A percentile compares a stretch with the other conserved stretches of the same genome.
These are phyloP conservation scores for Suillus luteus DNA, from an alignment of 768 basidiomycete genomes.

Conservation along the genomic window DNA sequence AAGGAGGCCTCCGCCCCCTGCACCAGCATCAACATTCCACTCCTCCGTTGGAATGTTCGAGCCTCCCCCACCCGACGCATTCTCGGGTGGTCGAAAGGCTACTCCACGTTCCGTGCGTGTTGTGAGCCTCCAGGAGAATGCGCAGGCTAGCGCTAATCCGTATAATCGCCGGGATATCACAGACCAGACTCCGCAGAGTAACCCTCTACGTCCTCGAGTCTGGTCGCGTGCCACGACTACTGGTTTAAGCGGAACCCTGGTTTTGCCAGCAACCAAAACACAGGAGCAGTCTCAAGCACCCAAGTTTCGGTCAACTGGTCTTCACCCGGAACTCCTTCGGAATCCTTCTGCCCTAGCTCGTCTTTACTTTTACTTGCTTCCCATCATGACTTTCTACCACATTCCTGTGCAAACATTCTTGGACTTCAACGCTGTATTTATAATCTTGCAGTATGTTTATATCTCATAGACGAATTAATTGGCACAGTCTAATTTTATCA, in stretches of 20 bases:
- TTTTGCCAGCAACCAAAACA: slow-evolving; percentile 39
- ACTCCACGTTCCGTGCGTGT: slow-evolving; percentile 83
- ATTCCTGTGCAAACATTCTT: slow-evolving; percentile 80
- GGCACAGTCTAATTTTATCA: slow-evolving; percentile 1
- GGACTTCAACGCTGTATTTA: slow-evolving; percentile 87
- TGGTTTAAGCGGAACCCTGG: slow-evolving; percentile 43
- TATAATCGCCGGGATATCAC: slow-evolving; percentile 44
- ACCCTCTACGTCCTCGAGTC: slow-evolving; percentile 46
- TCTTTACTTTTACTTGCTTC: slow-evolving; percentile 69
- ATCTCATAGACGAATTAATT: slow-evolving; percentile 14
- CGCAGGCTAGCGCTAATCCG: slow-evolving; percentile 39
- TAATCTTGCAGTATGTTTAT: slow-evolving; percentile 74
- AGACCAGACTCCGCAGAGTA: slow-evolving; percentile 49
- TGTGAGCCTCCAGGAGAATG: slow-evolving; percentile 63
- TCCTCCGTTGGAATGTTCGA: slow-evolving; percentile 49
- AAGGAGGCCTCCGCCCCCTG: slow-evolving; percentile 72
- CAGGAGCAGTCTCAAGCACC: slow-evolving; percentile 50
- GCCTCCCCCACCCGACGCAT: slow-evolving; percentile 32
- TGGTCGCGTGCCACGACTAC: slow-evolving; percentile 62
- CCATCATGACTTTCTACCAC: slow-evolving; percentile 71
- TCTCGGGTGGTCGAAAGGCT: slow-evolving; percentile 65
- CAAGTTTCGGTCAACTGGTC: slow-evolving; percentile 63
- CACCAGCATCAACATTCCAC: slow-evolving; percentile 70
- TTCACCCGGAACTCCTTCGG: slow-evolving; percentile 69
- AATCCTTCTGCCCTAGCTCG: slow-evolving; percentile 56